Evolutionary conservation across 495 filamentous ascomycete species (phyloP).

Genomic region (Podospora pseudoanserina): DNA sequence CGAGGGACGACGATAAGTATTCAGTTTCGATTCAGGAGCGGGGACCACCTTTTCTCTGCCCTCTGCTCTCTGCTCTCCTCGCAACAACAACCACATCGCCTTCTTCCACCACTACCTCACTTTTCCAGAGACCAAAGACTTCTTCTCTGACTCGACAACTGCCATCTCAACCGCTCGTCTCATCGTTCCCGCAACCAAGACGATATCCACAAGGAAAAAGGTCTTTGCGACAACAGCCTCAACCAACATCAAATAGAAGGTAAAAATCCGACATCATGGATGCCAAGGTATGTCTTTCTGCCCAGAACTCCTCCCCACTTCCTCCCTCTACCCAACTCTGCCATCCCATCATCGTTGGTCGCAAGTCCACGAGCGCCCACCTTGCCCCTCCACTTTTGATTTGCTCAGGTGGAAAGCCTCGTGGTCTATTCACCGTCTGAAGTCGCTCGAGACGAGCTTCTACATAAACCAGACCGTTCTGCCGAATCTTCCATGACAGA

Average conservation of each 20-base stretch:
- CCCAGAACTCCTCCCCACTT: conserved; percentile 6
- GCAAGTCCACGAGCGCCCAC: conserved; percentile 5
- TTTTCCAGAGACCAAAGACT: background rate
- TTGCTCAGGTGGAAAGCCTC: background rate
- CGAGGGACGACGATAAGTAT: background rate
- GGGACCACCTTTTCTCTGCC: background rate
- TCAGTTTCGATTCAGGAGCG: background rate
- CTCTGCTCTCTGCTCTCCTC: background rate
- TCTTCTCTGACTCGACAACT: background rate
- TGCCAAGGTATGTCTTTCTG: conserved; percentile 33
- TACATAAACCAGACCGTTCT: background rate
- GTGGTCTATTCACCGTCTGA: background rate
- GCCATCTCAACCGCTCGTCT: background rate
- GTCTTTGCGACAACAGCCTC: conserved; percentile 20
- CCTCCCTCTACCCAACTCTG: background rate
- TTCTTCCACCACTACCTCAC: background rate
- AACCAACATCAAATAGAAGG: conserved; percentile 15
- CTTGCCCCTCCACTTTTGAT: conserved; percentile 7
- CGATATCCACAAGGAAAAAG: background rate
- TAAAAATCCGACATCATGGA: conserved; percentile 30
- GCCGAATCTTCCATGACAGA: conserved; percentile 6
- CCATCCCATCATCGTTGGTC: background rate
- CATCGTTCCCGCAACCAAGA: background rate
- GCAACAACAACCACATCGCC: background rate
- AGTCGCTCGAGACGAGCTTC: background rate